Conservation (phyloP, 202 grass and related monocot species). For the Tripidium arundinaceum region DNA sequence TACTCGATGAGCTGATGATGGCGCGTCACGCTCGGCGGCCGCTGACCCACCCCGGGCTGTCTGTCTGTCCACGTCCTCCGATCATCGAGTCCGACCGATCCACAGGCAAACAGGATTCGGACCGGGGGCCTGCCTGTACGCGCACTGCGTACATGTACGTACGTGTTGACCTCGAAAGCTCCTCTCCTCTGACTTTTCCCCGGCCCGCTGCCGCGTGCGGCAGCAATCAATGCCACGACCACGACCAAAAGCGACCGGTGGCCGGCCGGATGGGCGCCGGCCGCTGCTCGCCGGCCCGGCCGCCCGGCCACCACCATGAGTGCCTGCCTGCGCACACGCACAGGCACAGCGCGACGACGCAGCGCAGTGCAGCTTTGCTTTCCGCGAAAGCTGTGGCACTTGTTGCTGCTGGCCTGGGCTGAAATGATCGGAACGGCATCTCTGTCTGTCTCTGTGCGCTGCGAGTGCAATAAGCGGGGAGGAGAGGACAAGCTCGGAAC, state of each 20-base stretch:
- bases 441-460: background rate
- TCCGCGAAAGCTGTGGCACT: slow-evolving; percentile 28
- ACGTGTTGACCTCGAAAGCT: slow-evolving; percentile 14
- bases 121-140: background rate
- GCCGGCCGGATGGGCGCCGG: background rate
- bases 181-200: background rate
- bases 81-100: background rate
- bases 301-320: background rate
- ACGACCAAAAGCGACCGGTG: background rate
- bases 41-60: slow-evolving; percentile 7
- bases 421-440: slow-evolving; percentile 36
- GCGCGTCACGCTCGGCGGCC: background rate
- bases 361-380: background rate
- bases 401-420: background rate
- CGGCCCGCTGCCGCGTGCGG: background rate
- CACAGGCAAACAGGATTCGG: background rate
- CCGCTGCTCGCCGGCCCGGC: background rate
- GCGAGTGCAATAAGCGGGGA: background rate
- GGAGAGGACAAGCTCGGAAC: slow-evolving; percentile 21
- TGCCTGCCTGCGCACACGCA: background rate
- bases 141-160: background rate
- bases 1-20: background rate
- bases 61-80: background rate
- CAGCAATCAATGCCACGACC: background rate
- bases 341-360: background rate